Base-by-base conservation (phyloP, 352 stramenopile genomes). In the Albugo laibachii region DNA sequence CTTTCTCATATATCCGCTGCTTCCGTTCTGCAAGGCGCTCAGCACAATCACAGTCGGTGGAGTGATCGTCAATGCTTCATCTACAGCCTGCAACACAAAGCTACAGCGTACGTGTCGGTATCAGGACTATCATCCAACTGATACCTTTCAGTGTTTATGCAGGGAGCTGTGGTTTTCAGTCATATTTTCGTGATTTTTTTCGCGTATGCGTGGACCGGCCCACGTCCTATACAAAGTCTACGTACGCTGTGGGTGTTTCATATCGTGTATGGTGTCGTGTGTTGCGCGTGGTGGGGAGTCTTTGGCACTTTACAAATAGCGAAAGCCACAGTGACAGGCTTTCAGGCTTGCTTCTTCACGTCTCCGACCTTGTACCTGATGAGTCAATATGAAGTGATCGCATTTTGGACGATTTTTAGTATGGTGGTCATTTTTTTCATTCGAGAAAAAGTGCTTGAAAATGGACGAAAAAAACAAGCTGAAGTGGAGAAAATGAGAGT, bases 171-270 rank as follows among this genome's bases (percentile, higher is more conserved):
- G 13, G 57, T 70, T 38, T 48, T 84, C 20, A 82, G 69, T 51
- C 69, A 84, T 47, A 37, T 80, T 19, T 56, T 79, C 8, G 61
- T 82, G 13, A 52, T 66, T 40, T 84, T 84, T 48, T 84, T 72
- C 49, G 61, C 72, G 37, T 82, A 80, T 41, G 79, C 66, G 48
- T 84, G 69, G 72, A 81, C 82, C 57, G 66, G 69, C 0, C 66
- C 61, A 10, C 51, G 48, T 37, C 66, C 68, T 11, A 81, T 83
- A 47, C 65, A 62, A 50, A 67, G 59, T 18, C 49, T 81, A 6
- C 62, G 63, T 18, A 73, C 63, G 0, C 47, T 83, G n/a, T 63
- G 66, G 11, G 55, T 83, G 19, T 74, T 81, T 46, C 81, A 83
- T 51, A 39, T 72, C 15, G 12, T 80, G 19, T 83, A 75, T 36